phyloP scores from a whole-genome alignment of 169 alveolate species.

The Eimeria acervulina region DNA sequence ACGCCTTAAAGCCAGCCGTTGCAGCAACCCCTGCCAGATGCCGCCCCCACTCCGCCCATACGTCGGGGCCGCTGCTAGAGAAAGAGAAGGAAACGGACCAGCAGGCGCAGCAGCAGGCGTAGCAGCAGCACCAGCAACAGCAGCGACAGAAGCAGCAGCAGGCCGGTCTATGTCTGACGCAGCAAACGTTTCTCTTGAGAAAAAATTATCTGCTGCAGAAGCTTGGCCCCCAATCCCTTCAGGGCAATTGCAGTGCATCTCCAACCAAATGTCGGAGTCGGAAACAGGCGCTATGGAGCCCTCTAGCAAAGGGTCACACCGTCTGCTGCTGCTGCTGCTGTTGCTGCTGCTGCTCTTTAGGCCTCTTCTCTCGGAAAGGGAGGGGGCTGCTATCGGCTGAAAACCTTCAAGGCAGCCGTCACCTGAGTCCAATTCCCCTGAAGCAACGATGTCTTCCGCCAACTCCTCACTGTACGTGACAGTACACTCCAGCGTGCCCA shows the following conservation, averaged over 20 bases:
- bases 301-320: neutral
- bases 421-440: neutral
- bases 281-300: neutral
- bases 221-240: neutral
- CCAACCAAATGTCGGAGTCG: conserved; percentile 55
- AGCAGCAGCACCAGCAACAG: conserved; percentile 2
- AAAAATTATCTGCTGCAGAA: conserved; percentile 1
- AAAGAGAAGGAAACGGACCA: neutral
- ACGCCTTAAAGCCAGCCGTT: neutral
- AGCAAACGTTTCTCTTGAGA: neutral
- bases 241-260: neutral
- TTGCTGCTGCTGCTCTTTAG: conserved; percentile 8
- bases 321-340: conserved; percentile 12
- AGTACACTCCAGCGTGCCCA: conserved; percentile 13
- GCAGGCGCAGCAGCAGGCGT: neutral
- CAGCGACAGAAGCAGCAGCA: neutral
- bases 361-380: neutral
- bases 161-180: neutral
- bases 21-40: conserved; percentile 14
- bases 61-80: neutral
- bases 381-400: neutral
- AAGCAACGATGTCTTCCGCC: neutral
- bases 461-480: conserved; percentile 32
- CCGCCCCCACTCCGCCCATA: neutral
- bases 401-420: neutral